Evolutionary conservation across 1,139 yeast species (phyloP), one percentile per base, ranked within the genome.

Genomic region (Lodderomyces theae): DNA sequence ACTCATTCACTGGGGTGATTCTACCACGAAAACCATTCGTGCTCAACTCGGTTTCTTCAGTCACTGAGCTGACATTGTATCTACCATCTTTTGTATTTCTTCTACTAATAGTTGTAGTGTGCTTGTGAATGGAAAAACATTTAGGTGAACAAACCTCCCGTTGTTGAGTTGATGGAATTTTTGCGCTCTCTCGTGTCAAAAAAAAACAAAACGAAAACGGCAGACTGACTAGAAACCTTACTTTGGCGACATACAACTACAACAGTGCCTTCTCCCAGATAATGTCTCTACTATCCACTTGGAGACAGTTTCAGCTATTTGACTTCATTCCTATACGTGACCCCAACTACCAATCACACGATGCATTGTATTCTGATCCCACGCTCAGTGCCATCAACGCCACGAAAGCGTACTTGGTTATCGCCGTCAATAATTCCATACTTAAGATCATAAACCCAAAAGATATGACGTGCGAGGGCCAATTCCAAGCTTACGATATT

Each of bases 271-370:
- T n/a, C n/a, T n/a, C n/a, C n/a, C n/a, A 8, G 22, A 19, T 19
- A 19, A 41, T 41, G 58, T 51, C 63, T 1, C 37, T 58, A 21
- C 56, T 61, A 9, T 46, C 73, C 12, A 66, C 80, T 22, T 89
- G 96, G 96, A 74, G 94, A 46, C 96, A 86, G 53, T 86, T 92
- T 63, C 90, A 86, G 51, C 83, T 92, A 61, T 89, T 86, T 60
- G 96, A 89, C 43, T 74, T 79, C 37, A 74, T 82, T 1, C 97
- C 97, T 5, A 83, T 92, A 28, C 69, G 82, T 49, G 97, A 92
- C 58, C 97, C 97, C 6, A 69, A 76, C 45, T 73, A 76, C 48
- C 81, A 80, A n/a, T 67, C 84, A 0, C 70, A 70, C 3, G 70
- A 74, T 5, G 81, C 86, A 0, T 66, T 89, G 26, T 90, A 83